Base-by-base conservation (phyloP, 2,329 filamentous ascomycete species). In the Hortaea sp. region DNA sequence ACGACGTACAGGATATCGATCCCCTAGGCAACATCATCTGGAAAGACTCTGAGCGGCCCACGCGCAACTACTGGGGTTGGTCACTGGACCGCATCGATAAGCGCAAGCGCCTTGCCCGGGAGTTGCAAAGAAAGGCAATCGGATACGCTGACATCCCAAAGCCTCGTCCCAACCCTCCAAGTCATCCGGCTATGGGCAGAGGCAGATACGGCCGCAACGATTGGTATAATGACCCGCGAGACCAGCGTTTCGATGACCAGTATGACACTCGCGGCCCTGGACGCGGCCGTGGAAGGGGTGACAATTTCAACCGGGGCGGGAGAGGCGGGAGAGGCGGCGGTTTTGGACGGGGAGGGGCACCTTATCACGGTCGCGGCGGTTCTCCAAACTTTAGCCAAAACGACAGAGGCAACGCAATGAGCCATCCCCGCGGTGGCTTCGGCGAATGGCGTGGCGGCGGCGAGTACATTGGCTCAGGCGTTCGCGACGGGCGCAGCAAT, bases 61-160 rank as follows among this genome's bases (percentile, higher is more conserved):
- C 59, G 27, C 51, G 58, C 28, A 63, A 63, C 39, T 61, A 60
- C 46, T 62, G 54, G 53, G 60, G 59, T 12, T 61, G 58, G 41
- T 49, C 49, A 2, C 44, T 54, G 7, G 56, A 60, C 11, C 53
- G 51, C 12, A 48, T 59, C 27, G 43, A 51, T 29, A 56, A 50
- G 44, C 46, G 50, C 34, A 58, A 54, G 43, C 54, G 52, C 41
- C 44, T 57, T 27, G 46, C 42, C 13, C 46, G 39, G 42, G 46
- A 45, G 32, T 50, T 52, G 28, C 28, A 44, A 9, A 45, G 50
- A 6, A 41, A 32, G 5, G 50, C 56, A 5, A 51, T 34, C 9
- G 57, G 53, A 10, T 60, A 60, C 39, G 53, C 37, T 7, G 37
- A 39, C 37, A 7, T 39, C 10, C 32, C 4, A 12, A 35, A 20